Base-by-base conservation (phyloP, 2,329 filamentous ascomycete species). In the Talaromyces sp. region DNA sequence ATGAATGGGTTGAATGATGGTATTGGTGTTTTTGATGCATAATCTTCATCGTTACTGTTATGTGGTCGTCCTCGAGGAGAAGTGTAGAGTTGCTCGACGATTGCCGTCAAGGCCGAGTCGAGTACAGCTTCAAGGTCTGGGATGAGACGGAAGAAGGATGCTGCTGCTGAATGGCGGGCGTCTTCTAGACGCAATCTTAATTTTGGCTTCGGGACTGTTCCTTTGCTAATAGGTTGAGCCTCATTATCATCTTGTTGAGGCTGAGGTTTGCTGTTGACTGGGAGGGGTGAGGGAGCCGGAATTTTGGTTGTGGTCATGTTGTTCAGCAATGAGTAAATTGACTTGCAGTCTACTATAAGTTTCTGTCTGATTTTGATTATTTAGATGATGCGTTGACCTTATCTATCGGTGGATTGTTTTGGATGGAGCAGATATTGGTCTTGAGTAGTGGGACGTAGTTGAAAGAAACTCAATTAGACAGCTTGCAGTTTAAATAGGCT, bases 81-180 rank as follows among this genome's bases (percentile, higher is more conserved):
- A 5, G 77, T 80, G 74, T 97, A 98, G 34, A 98, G 87, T 29
- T 88, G 84, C 34, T 82, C 80, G 58, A 95, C 84, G 17, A 97
- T 92, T 68, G 86, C 85, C 59, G 84, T 76, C 36, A 93, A 85
- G 65, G 90, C 88, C 13, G 80, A 77, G 61, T 85, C 78, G 51
- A 97, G 81, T 61, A 89, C 85, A 47, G 77, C 69, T 19, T 82
- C 79, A 43, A 86, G 79, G 63, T 89, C 84, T 73, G 91, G 85
- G 68, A 92, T 80, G 45, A 88, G 80, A 61, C 79, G 77, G 66
- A 96, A 86, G 77, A 97, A 96, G 68, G 86, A 79, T 36, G 80
- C 75, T 5, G 89, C 80, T 64, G 90, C 91, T 1, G 84, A 77
- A 77, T 83, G 81, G 40, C 78, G 78, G 43, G 86, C 76, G 69